Evolutionary conservation across 495 filamentous ascomycete genomes (phyloP).

Genomic region (Penicillium egyptiacum): DNA sequence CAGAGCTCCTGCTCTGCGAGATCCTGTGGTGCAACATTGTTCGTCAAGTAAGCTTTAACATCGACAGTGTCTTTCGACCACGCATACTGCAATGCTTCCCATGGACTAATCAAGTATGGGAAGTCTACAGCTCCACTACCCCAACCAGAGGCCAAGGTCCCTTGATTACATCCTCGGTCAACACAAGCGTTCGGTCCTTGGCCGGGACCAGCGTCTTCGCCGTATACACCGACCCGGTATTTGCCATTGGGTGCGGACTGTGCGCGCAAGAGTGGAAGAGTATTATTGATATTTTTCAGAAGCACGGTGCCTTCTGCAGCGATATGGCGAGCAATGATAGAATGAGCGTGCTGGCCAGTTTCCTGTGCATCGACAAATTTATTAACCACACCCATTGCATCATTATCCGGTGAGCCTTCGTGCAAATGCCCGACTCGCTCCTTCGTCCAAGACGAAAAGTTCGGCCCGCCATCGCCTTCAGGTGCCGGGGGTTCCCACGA

Average conservation of each 20-base stretch:
- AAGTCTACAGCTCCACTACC: slow-evolving; percentile 88
- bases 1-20: slow-evolving; percentile 61
- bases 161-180: slow-evolving; percentile 78
- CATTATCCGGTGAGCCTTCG: slow-evolving; percentile 59
- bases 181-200: slow-evolving; percentile 72
- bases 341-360: slow-evolving; percentile 62
- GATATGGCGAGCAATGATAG: slow-evolving; percentile 65
- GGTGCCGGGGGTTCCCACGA: slow-evolving; percentile 54
- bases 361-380: slow-evolving; percentile 70
- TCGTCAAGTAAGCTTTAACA: slow-evolving; percentile 59
- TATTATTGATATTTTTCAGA: slow-evolving; percentile 70
- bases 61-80: slow-evolving; percentile 62
- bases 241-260: slow-evolving; percentile 43
- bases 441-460: slow-evolving; percentile 89
- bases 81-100: slow-evolving; percentile 60
- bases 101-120: slow-evolving; percentile 73
- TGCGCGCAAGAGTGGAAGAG: slow-evolving; percentile 61
- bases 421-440: slow-evolving; percentile 65
- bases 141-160: slow-evolving; percentile 85
- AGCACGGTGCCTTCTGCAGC: slow-evolving; percentile 84
- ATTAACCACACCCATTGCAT: slow-evolving; percentile 65
- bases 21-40: slow-evolving; percentile 46
- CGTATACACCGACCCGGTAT: slow-evolving; percentile 72
- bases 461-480: slow-evolving; percentile 69
- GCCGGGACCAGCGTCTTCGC: slow-evolving; percentile 74